Percentiles rank a stretch among this genome's conserved stretches.
These are phyloP conservation scores for Thermochaetoides dissita DNA, from an alignment of 2,329 filamentous ascomycete species.

Conservation along the genomic window DNA sequence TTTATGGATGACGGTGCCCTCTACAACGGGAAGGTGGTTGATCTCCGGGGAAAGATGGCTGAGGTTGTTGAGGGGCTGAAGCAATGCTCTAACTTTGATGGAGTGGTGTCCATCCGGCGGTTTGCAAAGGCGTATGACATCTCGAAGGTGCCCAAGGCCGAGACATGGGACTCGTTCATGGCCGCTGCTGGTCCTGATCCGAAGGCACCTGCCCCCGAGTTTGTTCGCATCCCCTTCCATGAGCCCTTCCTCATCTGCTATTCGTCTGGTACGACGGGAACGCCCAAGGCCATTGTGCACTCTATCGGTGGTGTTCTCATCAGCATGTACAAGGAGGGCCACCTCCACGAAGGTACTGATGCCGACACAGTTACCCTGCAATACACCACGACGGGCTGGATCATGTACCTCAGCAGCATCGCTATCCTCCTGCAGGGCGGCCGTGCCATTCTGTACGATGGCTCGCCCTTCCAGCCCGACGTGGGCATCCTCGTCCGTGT, in stretches of 20 bases:
- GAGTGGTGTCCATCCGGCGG: slow-evolving; percentile 51
- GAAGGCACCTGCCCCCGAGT: slow-evolving; percentile 23
- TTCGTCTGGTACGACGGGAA: slow-evolving; percentile 68
- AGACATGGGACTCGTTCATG: slow-evolving; percentile 33
- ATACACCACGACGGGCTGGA: slow-evolving; percentile 65
- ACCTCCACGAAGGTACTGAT: slow-evolving; percentile 31
- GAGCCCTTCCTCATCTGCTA: slow-evolving; percentile 71
- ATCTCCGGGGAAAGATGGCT: slow-evolving; percentile 58
- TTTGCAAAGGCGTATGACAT: slow-evolving; percentile 50
- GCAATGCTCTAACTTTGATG: slow-evolving; percentile 44
- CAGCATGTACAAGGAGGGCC: slow-evolving; percentile 42
- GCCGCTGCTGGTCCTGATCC: slow-evolving; percentile 14
- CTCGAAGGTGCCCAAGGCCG: slow-evolving; percentile 31
- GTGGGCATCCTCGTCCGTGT: slow-evolving; percentile 48
- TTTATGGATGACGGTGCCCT: slow-evolving; percentile 71
- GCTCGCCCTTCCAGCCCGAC: slow-evolving; percentile 64
- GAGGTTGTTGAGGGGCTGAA: slow-evolving; percentile 51
- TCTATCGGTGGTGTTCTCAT: slow-evolving; percentile 52
- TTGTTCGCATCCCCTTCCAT: slow-evolving; percentile 51
- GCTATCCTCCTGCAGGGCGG: slow-evolving; percentile 45
- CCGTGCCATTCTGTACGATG: slow-evolving; percentile 62
- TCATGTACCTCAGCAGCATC: slow-evolving; percentile 64
- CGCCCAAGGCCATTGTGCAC: slow-evolving; percentile 77
- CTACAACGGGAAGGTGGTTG: slow-evolving; percentile 64
- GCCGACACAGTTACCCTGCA: slow-evolving; percentile 33